Evolutionary conservation across 257 asterid genomes (phyloP), one percentile per base, ranked within the genome.

Genomic region (Penstemon davidsonii): DNA sequence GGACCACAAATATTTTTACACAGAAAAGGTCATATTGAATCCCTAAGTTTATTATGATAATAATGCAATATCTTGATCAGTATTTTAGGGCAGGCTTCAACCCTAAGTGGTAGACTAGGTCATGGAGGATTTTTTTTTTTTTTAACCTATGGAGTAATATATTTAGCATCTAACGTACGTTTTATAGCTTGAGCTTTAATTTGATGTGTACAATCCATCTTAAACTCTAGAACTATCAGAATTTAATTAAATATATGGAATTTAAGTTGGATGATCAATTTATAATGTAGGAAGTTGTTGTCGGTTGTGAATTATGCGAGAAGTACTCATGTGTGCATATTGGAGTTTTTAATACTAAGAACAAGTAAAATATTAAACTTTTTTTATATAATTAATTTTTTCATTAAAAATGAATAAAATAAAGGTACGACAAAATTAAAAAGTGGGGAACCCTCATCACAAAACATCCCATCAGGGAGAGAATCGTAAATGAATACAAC

Each of bases 61-160:
- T 49, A 49, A 15, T 49, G 54, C 54, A 10, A 4, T 46, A 12
- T 10, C 67, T 65, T 73, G 55, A 64, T 55, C 46, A 57, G 43
- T 68, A 58, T 15, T 66, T 63, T 60, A 58, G 71, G 67, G 72
- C 56, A 64, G 72, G 58, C 39, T 53, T 64, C 25, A 40, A 38
- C 40, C 65, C 62, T 72, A 56, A 45, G 45, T 42, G 6, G 60
- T 65, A 65, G 45, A 52, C 65, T 63, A 63, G 76, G 76, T 54
- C 65, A 62, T 62, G 64, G 33, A 25, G 33, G 33, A 0, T 25
- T 25, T 25, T 25, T 25, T 25, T 25, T 25, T 25, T 25, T 25
- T 25, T 25, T 25, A 25, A 25, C 33, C 2, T 25, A 25, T 25
- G 33, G 58, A 33, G 45, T 68, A 67, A 15, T 73, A 60, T 67